Base-by-base conservation (phyloP, 805 yeast genomes). In the Candida piceae region DNA sequence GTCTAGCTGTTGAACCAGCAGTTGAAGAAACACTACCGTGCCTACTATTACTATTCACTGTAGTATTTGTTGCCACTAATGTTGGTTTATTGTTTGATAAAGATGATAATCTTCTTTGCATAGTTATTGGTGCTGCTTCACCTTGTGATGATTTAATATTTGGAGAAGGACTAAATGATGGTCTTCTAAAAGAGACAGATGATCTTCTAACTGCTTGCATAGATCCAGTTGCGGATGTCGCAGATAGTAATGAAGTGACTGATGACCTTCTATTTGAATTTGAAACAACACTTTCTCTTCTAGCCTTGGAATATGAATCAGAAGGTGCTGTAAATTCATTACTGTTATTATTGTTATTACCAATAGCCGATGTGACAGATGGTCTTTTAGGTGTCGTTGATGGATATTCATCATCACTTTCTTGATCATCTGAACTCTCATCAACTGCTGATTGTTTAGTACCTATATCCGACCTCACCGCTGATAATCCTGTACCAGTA, bases 71-170 rank as follows among this genome's bases (percentile, higher is more conserved):
- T 3, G 32, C n/a, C 7, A 17, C 10, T 6, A 15, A 9, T 16
- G 25, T 20, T 22, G 41, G 29, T 5, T 15, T 13, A 5, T 18
- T 21, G 5, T 25, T 20, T 2, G 45, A 35, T 23, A 48, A 35
- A 1, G 54, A 50, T n/a, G 52, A 46, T n/a, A 48, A 32, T 21
- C 54, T 33, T 28, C 46, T 39, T n/a, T n/a, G n/a, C n/a, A n/a
- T n/a, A n/a, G n/a, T n/a, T n/a, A n/a, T n/a, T n/a, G n/a, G n/a
- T n/a, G n/a, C n/a, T n/a, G n/a, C n/a, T n/a, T n/a, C n/a, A n/a
- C n/a, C n/a, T n/a, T n/a, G n/a, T n/a, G n/a, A n/a, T 18, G 38
- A 31, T 20, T 31, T 28, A 10, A 25, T 11, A 5, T 4, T 16
- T 4, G 37, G 30, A 19, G 33, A 23, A 6, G 24, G 29, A 16